A percentile compares a stretch with the other conserved stretches of the same genome.
Evolutionary conservation across 805 yeast genomes (phyloP).

Genomic region (Candida glaebosa): DNA sequence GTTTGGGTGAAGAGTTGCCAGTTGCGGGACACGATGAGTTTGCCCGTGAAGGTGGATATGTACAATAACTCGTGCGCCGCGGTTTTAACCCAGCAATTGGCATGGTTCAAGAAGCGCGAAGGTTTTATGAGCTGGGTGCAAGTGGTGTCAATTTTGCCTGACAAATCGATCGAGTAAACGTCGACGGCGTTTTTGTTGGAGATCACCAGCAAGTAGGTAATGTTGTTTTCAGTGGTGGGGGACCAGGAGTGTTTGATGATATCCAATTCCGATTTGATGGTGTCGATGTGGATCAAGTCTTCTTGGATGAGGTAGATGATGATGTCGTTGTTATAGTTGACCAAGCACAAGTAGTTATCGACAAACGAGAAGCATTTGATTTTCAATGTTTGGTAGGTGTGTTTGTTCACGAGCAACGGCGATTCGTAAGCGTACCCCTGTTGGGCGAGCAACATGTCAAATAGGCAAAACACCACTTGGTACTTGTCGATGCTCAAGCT

Average conservation of each 20-base stretch:
- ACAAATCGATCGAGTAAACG: neutral
- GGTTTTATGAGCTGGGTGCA: neutral
- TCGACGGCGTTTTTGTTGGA: constrained; percentile 8
- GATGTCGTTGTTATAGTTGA: constrained; percentile 8
- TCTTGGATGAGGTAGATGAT: constrained; percentile 5
- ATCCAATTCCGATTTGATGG: constrained; percentile 1
- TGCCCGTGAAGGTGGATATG: constrained; percentile 2
- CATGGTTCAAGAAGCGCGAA: constrained; percentile 2
- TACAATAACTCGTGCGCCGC: neutral
- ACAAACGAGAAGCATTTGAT: constrained; percentile 26
- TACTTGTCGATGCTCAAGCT: constrained; percentile 22
- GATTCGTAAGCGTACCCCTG: constrained; percentile 15
- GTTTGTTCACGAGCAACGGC: constrained; percentile 17
- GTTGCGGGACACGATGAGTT: neutral
- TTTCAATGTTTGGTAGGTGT: constrained; percentile 20
- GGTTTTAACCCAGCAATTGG: neutral
- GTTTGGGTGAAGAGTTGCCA: constrained; percentile 1
- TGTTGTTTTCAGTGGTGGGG: neutral
- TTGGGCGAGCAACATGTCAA: constrained; percentile 22
- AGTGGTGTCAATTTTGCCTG: neutral
- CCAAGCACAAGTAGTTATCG: constrained; percentile 3
- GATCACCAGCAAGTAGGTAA: constrained; percentile 4
- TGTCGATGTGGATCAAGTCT: neutral
- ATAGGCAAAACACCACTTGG: constrained; percentile 21
- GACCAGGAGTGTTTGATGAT: constrained; percentile 14